Percentiles rank a stretch among this genome's conserved stretches.
Conservation (phyloP, 176 grass and related monocot species). For the Oryza meridionalis region DNA sequence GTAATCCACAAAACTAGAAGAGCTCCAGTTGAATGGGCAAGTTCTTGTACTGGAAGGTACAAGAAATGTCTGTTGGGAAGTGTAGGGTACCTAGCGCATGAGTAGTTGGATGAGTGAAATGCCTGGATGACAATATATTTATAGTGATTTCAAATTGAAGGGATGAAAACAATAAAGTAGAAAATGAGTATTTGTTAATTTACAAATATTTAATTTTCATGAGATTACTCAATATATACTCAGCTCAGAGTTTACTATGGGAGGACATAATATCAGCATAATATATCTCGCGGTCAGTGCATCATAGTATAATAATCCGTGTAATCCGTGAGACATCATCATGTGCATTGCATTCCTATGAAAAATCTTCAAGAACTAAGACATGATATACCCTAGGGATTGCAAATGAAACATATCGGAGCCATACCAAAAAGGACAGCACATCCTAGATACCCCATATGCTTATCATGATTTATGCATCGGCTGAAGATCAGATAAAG, state of each 20-base stretch:
- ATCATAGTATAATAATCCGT: background rate
- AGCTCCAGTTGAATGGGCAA: conserved; percentile 78
- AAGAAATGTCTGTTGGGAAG: conserved; percentile 84
- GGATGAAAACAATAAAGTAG: background rate
- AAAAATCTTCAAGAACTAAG: background rate
- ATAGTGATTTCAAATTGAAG: background rate
- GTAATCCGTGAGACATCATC: background rate
- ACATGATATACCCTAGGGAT: background rate
- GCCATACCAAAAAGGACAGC: background rate
- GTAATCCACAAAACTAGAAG: conserved; percentile 94
- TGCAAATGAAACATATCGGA: background rate
- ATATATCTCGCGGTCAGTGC: background rate
- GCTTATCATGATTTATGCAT: background rate
- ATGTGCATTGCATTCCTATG: background rate
- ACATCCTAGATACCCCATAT: background rate
- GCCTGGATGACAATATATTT: background rate
- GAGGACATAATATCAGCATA: background rate
- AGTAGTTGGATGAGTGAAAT: conserved; percentile 3
- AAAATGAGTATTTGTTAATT: background rate
- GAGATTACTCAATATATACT: conserved; percentile 11
- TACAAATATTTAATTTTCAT: background rate
- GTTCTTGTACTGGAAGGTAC: conserved; percentile 88
- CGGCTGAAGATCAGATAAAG: background rate
- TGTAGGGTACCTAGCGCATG: conserved; percentile 76
- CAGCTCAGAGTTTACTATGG: conserved; percentile 15